Conservation (phyloP, 2,329 filamentous ascomycete species). For the Fusarium sp. region DNA sequence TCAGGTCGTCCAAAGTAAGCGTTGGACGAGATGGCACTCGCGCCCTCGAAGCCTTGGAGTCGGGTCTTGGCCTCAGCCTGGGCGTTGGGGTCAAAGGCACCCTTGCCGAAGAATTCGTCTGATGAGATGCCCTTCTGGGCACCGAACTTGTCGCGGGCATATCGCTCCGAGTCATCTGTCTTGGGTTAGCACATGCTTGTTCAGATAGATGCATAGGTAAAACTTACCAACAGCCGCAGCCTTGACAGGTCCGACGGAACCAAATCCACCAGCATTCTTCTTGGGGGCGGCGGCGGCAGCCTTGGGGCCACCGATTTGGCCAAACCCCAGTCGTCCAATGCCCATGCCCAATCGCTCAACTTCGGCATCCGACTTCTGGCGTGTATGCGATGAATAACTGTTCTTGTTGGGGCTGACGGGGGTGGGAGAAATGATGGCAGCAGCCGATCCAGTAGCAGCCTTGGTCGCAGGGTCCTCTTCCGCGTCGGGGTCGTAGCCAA, state of each 20-base stretch:
- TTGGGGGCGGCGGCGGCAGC: slow-evolving; percentile 66
- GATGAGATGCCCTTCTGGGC: slow-evolving; percentile 95
- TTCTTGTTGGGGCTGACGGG: slow-evolving; percentile 75
- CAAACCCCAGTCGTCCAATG: slow-evolving; percentile 85
- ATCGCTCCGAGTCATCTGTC: slow-evolving; percentile 80
- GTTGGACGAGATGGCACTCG: slow-evolving; percentile 92
- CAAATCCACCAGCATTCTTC: slow-evolving; percentile 88
- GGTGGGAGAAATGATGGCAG: slow-evolving; percentile 77
- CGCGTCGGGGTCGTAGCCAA: slow-evolving; percentile 94
- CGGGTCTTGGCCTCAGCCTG: slow-evolving; percentile 89
- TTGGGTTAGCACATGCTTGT: slow-evolving; percentile 13
- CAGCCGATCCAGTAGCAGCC: slow-evolving; percentile 63
- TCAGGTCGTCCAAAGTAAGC: slow-evolving; percentile 97
- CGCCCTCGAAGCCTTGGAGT: slow-evolving; percentile 92
- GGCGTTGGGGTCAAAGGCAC: slow-evolving; percentile 81
- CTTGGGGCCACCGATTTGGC: slow-evolving; percentile 78
- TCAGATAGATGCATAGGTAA: neutral
- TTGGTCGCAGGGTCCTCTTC: slow-evolving; percentile 70
- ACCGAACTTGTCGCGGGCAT: slow-evolving; percentile 90
- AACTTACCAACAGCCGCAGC: slow-evolving; percentile 73
- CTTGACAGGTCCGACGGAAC: slow-evolving; percentile 82
- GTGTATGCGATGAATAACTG: slow-evolving; percentile 66
- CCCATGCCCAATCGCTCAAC: slow-evolving; percentile 93
- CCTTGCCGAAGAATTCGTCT: slow-evolving; percentile 97
- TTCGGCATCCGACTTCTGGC: slow-evolving; percentile 78